Conservation (phyloP, 2,329 filamentous ascomycete genomes). For the Penicillium expansum region DNA sequence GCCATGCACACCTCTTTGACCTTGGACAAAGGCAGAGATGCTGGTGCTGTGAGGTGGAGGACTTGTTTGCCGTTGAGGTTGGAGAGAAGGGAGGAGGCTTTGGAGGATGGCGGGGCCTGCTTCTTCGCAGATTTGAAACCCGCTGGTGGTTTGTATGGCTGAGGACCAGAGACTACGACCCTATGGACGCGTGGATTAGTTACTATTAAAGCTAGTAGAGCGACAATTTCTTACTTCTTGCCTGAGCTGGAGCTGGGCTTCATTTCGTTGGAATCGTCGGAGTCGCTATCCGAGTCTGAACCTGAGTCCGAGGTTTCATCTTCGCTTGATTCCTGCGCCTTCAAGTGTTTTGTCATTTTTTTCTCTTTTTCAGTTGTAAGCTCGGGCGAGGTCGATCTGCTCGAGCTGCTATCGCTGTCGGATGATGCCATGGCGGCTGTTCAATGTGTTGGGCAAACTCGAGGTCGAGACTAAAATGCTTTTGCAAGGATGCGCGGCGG, state of each 20-base stretch:
- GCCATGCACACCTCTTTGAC: slow-evolving; percentile 46
- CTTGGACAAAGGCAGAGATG: slow-evolving; percentile 43
- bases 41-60: slow-evolving; percentile 49
- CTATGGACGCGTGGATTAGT: slow-evolving; percentile 11
- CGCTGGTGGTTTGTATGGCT: slow-evolving; percentile 43
- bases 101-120: slow-evolving; percentile 32
- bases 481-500: not conserved
- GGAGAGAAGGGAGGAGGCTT: slow-evolving; percentile 35
- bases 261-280: slow-evolving; percentile 21
- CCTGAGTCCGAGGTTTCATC: slow-evolving; percentile 19
- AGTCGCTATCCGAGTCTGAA: slow-evolving; percentile 19
- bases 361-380: slow-evolving; percentile 22
- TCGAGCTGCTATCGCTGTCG: slow-evolving; percentile 28
- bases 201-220: not conserved
- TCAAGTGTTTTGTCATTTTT: slow-evolving; percentile 20
- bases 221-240: slow-evolving; percentile 17
- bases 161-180: slow-evolving; percentile 27
- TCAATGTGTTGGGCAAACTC: slow-evolving; percentile 2
- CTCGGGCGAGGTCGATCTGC: slow-evolving; percentile 29
- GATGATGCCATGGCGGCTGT: slow-evolving; percentile 23
- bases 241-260: slow-evolving; percentile 13
- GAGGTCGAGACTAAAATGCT: not conserved
- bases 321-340: slow-evolving; percentile 20
- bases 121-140: slow-evolving; percentile 43
- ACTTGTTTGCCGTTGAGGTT: slow-evolving; percentile 47